Conservation (phyloP, 257 asterid genomes). For the Solanum chiquidenum region DNA sequence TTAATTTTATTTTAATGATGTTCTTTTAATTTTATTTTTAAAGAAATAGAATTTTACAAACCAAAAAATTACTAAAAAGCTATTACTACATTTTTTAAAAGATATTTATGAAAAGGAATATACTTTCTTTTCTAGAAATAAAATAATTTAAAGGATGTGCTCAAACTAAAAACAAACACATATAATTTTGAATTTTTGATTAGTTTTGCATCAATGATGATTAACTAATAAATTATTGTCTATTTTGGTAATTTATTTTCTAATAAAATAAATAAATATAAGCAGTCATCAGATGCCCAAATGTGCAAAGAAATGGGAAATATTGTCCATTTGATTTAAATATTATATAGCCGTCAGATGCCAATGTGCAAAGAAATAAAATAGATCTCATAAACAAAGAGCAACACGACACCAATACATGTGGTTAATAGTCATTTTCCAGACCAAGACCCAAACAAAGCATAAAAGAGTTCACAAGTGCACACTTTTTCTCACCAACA, state of each 20-base stretch:
- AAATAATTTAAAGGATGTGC: neutral
- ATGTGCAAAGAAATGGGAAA: neutral
- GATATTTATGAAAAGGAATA: neutral
- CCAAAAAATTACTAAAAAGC: neutral
- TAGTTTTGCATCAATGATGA: neutral
- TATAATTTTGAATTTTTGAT: too few species aligned
- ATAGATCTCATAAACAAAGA: neutral
- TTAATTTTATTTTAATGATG: neutral
- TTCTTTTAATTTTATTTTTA: neutral
- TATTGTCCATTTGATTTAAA: neutral
- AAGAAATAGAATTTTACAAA: neutral
- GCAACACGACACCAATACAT: neutral
- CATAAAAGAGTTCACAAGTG: neutral
- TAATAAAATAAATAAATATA: neutral
- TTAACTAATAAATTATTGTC: neutral
- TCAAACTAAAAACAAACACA: neutral
- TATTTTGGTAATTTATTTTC: neutral
- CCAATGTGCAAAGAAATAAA: neutral
- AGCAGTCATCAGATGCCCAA: neutral
- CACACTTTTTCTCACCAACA: neutral
- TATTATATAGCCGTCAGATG: neutral
- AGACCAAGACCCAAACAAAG: neutral
- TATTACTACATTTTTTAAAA: neutral
- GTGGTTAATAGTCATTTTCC: conserved; percentile 15
- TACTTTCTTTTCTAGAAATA: too few species aligned